phyloP scores from a whole-genome alignment of 2,329 filamentous ascomycete genomes.

The Ophiostoma triangulosporum region DNA sequence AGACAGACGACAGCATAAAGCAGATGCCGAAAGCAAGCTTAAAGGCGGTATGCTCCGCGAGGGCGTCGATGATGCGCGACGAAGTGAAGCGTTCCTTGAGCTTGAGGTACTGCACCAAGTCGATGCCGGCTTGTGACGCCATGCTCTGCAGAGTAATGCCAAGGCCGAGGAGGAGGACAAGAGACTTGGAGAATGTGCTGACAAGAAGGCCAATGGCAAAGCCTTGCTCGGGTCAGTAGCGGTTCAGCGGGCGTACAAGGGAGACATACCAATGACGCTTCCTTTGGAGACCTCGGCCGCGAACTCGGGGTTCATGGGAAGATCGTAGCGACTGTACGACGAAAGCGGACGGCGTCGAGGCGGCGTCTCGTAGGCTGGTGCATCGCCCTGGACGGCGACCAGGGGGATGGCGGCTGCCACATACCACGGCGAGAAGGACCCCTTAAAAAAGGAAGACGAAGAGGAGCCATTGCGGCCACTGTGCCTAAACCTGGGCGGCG shows the following conservation, averaged over 20 bases:
- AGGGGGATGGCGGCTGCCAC: constrained; percentile 8
- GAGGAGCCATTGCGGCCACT: neutral
- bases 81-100: constrained; percentile 24
- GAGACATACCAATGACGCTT: constrained; percentile 33
- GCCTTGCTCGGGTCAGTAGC: constrained; percentile 28
- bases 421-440: constrained; percentile 1
- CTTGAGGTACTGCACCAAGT: constrained; percentile 24
- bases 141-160: constrained; percentile 37
- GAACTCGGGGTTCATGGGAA: constrained; percentile 20
- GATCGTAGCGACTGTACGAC: neutral
- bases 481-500: neutral
- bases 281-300: constrained; percentile 40
- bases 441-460: neutral
- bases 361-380: neutral
- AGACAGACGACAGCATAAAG: constrained; percentile 56
- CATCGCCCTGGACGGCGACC: neutral
- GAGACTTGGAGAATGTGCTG: constrained; percentile 55
- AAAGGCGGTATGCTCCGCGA: constrained; percentile 48
- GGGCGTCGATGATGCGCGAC: constrained; percentile 31
- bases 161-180: constrained; percentile 54
- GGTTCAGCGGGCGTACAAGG: no score
- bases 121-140: constrained; percentile 29
- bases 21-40: constrained; percentile 59
- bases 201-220: constrained; percentile 51
- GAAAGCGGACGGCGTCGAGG: neutral